phyloP scores from a whole-genome alignment of 768 basidiomycete species.

The Lanmaoa rubissima region DNA sequence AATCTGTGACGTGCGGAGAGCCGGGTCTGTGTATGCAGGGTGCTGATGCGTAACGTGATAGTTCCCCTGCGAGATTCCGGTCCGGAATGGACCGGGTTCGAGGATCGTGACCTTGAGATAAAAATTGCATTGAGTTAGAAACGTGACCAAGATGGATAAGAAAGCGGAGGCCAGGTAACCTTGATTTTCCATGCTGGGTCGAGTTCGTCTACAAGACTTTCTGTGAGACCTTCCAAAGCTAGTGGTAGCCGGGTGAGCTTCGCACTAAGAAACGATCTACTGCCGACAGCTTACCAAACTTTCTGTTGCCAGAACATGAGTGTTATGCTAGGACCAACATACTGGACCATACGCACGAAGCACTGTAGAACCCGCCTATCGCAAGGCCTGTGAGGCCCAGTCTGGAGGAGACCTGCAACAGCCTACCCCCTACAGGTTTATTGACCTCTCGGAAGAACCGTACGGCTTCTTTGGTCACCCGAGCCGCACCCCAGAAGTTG shows the following conservation, averaged over 20 bases:
- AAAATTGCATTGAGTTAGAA: not conserved
- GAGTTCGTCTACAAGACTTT: slow-evolving; percentile 9
- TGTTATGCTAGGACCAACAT: not conserved
- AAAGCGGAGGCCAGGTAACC: not conserved
- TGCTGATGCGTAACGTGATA: slow-evolving; percentile 8
- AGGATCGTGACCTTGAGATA: slow-evolving; percentile 16
- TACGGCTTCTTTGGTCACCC: slow-evolving; percentile 32
- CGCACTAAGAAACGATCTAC: too few relatives aligned
- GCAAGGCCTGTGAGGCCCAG: slow-evolving; percentile 27
- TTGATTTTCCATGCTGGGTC: slow-evolving; percentile 22
- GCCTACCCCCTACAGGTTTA: slow-evolving; percentile 36
- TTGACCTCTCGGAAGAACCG: slow-evolving; percentile 39
- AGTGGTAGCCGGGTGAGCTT: not conserved
- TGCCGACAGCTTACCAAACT: slow-evolving; percentile 9
- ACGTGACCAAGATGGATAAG: not conserved
- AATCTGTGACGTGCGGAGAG: not conserved
- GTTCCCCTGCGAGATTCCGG: slow-evolving; percentile 3
- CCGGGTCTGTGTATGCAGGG: slow-evolving; percentile 18
- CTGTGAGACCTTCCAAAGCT: slow-evolving; percentile 19
- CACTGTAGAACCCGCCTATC: slow-evolving; percentile 21
- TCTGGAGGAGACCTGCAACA: slow-evolving; percentile 40
- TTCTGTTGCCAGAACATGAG: slow-evolving; percentile 4
- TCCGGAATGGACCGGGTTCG: slow-evolving; percentile 18
- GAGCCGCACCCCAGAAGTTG: slow-evolving; percentile 35
- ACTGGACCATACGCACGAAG: slow-evolving; percentile 19